phyloP scores from a whole-genome alignment of 2,329 filamentous ascomycete species.

The Penicillium brasilianum region DNA sequence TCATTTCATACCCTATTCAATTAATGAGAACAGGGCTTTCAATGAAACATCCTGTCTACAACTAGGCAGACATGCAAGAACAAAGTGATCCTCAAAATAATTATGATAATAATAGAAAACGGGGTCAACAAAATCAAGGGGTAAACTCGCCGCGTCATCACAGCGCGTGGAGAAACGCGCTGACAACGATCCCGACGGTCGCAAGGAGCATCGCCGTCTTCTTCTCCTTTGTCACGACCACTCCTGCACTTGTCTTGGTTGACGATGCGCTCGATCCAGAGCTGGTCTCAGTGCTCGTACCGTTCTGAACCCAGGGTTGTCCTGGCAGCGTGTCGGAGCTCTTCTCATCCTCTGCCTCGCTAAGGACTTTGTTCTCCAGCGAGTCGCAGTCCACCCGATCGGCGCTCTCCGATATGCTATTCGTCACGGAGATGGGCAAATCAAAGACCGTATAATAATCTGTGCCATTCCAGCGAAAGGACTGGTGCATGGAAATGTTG shows the following conservation, averaged over 20 bases:
- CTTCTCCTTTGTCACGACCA: background rate
- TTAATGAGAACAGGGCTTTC: background rate
- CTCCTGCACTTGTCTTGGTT: constrained; percentile 9
- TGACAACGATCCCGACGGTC: constrained; percentile 8
- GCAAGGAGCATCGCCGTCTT: constrained; percentile 4
- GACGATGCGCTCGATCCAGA: constrained; percentile 6
- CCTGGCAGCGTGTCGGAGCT: constrained; percentile 31
- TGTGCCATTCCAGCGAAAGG: constrained; percentile 67
- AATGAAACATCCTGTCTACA: background rate
- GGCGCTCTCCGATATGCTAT: constrained; percentile 56
- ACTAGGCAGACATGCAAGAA: background rate
- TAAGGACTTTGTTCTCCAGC: constrained; percentile 34
- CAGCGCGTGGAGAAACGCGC: constrained; percentile 2
- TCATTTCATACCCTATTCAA: background rate
- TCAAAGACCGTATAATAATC: constrained; percentile 74
- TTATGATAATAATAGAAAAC: background rate
- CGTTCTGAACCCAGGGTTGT: constrained; percentile 31
- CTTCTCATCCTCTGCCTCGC: constrained; percentile 16
- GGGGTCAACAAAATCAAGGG: constrained; percentile 6
- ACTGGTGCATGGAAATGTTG: constrained; percentile 75
- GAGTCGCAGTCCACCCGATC: constrained; percentile 32
- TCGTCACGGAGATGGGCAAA: constrained; percentile 70
- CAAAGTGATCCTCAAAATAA: background rate
- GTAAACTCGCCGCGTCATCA: constrained; percentile 15
- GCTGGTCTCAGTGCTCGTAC: constrained; percentile 12